Evolutionary conservation across 2,329 filamentous ascomycete genomes (phyloP).

Genomic region (Polytolypa hystricis): DNA sequence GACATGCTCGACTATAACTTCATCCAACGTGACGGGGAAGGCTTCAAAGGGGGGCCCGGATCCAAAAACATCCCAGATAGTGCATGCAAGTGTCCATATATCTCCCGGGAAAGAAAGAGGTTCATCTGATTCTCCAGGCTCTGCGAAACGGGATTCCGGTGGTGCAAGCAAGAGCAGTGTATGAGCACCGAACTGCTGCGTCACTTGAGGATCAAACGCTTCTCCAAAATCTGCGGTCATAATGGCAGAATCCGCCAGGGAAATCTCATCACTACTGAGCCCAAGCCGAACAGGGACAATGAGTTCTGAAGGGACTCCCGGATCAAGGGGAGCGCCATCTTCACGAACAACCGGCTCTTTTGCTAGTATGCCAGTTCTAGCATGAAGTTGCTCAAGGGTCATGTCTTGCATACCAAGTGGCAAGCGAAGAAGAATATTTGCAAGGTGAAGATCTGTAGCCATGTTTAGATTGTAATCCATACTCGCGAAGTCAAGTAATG

Average conservation of each 20-base stretch:
- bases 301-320: constrained; percentile 14
- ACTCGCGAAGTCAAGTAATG: background rate
- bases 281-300: constrained; percentile 17
- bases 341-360: constrained; percentile 13
- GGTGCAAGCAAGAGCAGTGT: constrained; percentile 14
- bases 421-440: constrained; percentile 17
- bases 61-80: constrained; percentile 26
- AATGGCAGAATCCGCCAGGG: constrained; percentile 16
- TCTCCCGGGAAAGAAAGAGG: constrained; percentile 23
- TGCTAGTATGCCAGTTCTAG: constrained; percentile 14
- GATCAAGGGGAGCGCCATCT: constrained; percentile 14
- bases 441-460: constrained; percentile 15
- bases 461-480: constrained; percentile 1
- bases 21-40: constrained; percentile 14
- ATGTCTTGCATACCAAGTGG: constrained; percentile 13
- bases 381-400: constrained; percentile 15
- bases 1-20: constrained; percentile 17
- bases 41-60: constrained; percentile 14
- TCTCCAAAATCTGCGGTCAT: constrained; percentile 20
- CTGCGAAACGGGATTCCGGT: constrained; percentile 9
- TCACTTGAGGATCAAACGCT: constrained; percentile 13
- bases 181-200: constrained; percentile 11
- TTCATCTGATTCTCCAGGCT: constrained; percentile 5
- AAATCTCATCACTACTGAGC: constrained; percentile 15
- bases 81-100: constrained; percentile 27